Conservation (phyloP, 148 eudicot genomes). For the Fagopyrum tataricum region DNA sequence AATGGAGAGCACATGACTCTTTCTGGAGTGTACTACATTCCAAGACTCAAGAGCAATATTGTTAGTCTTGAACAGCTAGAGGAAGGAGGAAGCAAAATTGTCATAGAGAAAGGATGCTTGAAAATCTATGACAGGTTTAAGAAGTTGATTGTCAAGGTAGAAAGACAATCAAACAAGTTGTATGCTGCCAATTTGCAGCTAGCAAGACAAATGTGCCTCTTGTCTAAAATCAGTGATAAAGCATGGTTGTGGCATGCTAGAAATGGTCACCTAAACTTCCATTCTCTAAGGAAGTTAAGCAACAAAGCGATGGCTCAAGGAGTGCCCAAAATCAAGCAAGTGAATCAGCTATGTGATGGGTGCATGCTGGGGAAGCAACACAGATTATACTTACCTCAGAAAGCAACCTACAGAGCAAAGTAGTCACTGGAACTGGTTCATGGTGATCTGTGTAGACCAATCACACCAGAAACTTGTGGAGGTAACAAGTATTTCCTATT, state of each 20-base stretch:
- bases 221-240: too few species aligned
- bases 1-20: neutral
- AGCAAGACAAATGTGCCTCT: too few species aligned
- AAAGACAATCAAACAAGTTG: neutral
- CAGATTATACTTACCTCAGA: conserved; percentile 2
- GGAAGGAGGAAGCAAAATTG: neutral
- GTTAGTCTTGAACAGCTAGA: neutral
- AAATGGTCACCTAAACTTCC: too few species aligned
- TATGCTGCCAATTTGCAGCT: neutral
- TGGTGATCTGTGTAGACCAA: conserved; percentile 21
- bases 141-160: neutral
- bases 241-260: neutral
- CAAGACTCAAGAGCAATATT: neutral
- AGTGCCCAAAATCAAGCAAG: conserved; percentile 10
- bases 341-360: conserved; percentile 12
- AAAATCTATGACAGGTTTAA: neutral
- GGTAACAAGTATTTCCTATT: conserved; percentile 13
- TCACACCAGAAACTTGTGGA: neutral
- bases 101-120: neutral
- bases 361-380: conserved; percentile 18
- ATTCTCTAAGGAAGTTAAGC: too few species aligned
- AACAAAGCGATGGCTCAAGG: conserved; percentile 26
- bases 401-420: neutral
- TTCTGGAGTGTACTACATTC: neutral
- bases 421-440: conserved; percentile 13